These are phyloP conservation scores for Magnaporthiopsis incrustans DNA, from an alignment of 2,329 filamentous ascomycete genomes.

Conservation along the genomic window DNA sequence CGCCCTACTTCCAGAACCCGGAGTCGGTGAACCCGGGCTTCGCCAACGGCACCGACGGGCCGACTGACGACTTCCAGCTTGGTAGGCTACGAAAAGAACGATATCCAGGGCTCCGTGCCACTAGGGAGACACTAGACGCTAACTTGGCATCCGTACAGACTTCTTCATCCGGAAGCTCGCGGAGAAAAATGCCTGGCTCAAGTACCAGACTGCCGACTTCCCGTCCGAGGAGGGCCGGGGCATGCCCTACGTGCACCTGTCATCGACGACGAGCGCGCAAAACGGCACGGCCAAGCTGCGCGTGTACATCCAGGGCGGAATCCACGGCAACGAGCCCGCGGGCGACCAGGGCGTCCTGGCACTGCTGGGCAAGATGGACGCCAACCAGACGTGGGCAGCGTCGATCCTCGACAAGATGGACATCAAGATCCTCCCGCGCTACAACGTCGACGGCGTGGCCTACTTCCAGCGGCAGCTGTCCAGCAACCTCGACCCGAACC, in stretches of 20 bases:
- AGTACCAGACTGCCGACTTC: slow-evolving; percentile 3
- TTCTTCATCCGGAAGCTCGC: slow-evolving; percentile 3
- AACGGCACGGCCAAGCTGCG: not conserved
- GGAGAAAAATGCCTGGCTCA: slow-evolving; percentile 1
- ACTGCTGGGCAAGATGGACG: slow-evolving; percentile 1
- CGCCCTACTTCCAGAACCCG: not conserved
- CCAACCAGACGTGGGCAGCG: slow-evolving; percentile 3
- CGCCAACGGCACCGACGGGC: slow-evolving; percentile 4
- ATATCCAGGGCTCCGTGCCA: too few species aligned
- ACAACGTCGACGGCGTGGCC: slow-evolving; percentile 4
- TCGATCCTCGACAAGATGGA: slow-evolving; percentile 2
- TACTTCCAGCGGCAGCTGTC: slow-evolving; percentile 5
- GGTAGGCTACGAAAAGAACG: not conserved
- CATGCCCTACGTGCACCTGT: slow-evolving; percentile 1
- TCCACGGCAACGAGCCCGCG: slow-evolving; percentile 6
- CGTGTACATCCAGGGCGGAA: slow-evolving; percentile 1
- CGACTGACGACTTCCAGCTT: not conserved
- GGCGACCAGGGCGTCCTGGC: slow-evolving; percentile 2
- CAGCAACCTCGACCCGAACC: slow-evolving; percentile 7
- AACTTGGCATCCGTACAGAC: not conserved
- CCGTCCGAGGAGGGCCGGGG: slow-evolving; percentile 4
- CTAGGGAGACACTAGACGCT: too few species aligned
- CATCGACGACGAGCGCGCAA: not conserved
- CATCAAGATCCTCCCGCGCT: slow-evolving; percentile 4
- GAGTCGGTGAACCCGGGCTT: not conserved